Evolutionary conservation across 495 filamentous ascomycete genomes (phyloP), one percentile per base, ranked within the genome.

Genomic region (Penicillium robsamsonii): DNA sequence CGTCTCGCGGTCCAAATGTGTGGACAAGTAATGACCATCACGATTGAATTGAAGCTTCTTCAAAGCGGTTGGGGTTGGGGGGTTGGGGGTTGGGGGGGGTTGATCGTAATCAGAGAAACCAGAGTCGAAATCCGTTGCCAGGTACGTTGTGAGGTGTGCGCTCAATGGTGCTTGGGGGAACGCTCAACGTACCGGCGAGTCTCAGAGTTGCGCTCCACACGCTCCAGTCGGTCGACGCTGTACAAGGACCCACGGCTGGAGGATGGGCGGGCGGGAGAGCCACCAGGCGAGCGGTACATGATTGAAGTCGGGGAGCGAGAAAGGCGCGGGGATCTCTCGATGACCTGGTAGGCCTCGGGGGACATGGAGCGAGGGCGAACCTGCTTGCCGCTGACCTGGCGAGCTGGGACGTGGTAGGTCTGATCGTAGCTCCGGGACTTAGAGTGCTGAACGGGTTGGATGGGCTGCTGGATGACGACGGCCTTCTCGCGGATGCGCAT

Each of bases 231-330:
- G 59, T 79, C 72, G 15, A 59, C 50, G 37, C 70, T 62, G 52
- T 78, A 78, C 35, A 78, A 60, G 5, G 76, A 79, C 33, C 74
- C 74, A 46, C 75, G 70, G 62, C 68, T 75, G 37, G 73, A 65
- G 17, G 73, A 69, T 55, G 63, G 62, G 38, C 69, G 71, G 44
- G 50, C 63, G 50, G 69, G 62, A 1, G 70, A 70, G 44, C 51
- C 53, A 11, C 63, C 62, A 25, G 68, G 61, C 17, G 61, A 62
- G 7, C 65, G 70, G 62, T 76, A 76, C 56, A 76, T 63, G 46
- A 75, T 75, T 13, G 55, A 61, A 15, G 57, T 49, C 4, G 55
- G 42, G 1, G 41, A 51, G 43, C 33, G 56, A n/a, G 56, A 50
- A 41, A 49, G 50, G 7, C 56, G 60, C 4, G 73, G 73, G 44